These are phyloP conservation scores for Schizosaccharomyces pombe DNA, from an alignment of 805 yeast species.

Conservation along the genomic window DNA sequence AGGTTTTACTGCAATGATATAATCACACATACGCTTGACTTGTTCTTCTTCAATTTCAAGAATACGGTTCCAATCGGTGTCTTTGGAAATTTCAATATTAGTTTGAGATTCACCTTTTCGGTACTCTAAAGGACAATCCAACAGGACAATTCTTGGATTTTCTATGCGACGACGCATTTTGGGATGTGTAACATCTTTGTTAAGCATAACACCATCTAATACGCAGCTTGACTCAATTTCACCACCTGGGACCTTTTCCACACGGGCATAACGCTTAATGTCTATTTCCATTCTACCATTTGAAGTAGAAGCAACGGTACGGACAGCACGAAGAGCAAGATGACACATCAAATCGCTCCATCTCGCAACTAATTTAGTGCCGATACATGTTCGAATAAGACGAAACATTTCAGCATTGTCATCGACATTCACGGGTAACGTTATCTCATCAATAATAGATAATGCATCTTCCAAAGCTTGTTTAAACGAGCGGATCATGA, in stretches of 20 bases:
- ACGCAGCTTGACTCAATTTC: conserved; percentile 78
- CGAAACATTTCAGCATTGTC: conserved; percentile 73
- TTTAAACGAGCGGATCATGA: conserved; percentile 81
- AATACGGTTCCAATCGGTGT: conserved; percentile 87
- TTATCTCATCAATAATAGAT: conserved; percentile 60
- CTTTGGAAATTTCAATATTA: conserved; percentile 87
- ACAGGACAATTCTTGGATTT: conserved; percentile 66
- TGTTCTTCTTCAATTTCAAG: conserved; percentile 96
- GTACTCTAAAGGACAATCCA: conserved; percentile 93
- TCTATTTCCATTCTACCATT: conserved; percentile 53
- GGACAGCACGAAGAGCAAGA: conserved; percentile 69
- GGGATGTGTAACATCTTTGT: conserved; percentile 97
- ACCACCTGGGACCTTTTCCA: conserved; percentile 95
- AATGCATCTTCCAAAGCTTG: conserved; percentile 78
- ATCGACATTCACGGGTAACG: conserved; percentile 58
- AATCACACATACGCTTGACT: conserved; percentile 66
- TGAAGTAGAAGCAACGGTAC: conserved; percentile 41
- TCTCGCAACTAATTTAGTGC: conserved; percentile 76
- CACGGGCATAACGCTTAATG: conserved; percentile 71
- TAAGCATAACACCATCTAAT: conserved; percentile 72
- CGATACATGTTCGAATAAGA: conserved; percentile 74
- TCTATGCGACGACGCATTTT: conserved; percentile 79
- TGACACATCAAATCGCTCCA: conserved; percentile 86
- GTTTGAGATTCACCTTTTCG: conserved; percentile 98
- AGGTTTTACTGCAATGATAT: conserved; percentile 63